Base-by-base conservation (phyloP, 768 basidiomycete species). In the Boletales sp. region DNA sequence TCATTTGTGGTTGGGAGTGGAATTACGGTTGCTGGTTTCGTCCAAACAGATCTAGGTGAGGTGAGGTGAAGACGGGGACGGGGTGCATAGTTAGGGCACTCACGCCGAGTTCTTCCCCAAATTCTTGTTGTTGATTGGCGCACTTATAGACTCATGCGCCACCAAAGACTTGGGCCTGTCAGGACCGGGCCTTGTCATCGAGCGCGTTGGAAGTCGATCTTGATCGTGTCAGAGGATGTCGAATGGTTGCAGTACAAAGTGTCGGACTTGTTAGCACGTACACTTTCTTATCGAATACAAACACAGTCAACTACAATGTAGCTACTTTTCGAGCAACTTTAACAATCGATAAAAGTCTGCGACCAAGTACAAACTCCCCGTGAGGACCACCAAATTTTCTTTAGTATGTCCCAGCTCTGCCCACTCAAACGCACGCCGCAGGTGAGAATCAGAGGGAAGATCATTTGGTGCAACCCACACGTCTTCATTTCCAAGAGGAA, bases 321-420 rank as follows among this genome's bases (percentile, higher is more conserved):
- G 10, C 29, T 44, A 61, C 44, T 35, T 51, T 40, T 30, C 53
- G 15, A 64, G 50, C 19, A 21, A 8, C 42, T 44, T 41, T 34
- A 66, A 12, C 27, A 84, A 57, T 49, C 93, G 74, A 72, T 95
- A 97, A 48, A 94, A 83, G 71, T 98, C 95, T 10, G 93, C 92
- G 2, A 93, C 90, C 35, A 97, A 79, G 70, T 99, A 99, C 59
- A 98, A 66, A 69, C 97, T 98, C 35, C 95, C 97, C 19, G 91
- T 86, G 1, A 95, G 62, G 11, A 97, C 78, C 0, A 87, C 77
- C 45, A 92, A 60, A n/a, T 71, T 67, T 24, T 72, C 60, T 40
- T 53, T 49, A 27, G 50, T 47, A 11, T 15, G 40, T 8, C 31
- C 38, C 15, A 48, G 44, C 39, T 66, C 64, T 18, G 71, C 68